Percentiles rank a stretch among this genome's conserved stretches.
These are phyloP conservation scores for Crepidotus variabilis DNA, from an alignment of 768 basidiomycete species.

Conservation along the genomic window DNA sequence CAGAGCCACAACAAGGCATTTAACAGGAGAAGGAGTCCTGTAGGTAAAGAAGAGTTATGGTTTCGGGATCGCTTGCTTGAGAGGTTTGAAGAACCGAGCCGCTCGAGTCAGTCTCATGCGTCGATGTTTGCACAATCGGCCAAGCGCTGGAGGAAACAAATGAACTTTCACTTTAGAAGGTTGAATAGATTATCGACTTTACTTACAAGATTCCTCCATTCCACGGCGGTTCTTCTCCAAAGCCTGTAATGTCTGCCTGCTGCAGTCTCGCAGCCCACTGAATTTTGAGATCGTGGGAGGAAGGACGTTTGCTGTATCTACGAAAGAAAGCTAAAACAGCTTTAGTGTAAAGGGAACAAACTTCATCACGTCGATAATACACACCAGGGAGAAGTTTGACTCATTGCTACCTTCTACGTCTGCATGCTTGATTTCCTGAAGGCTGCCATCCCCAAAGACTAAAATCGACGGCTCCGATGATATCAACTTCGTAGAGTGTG, in stretches of 20 bases:
- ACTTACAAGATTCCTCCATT: slow-evolving; percentile 7
- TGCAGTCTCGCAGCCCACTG: slow-evolving; percentile 10
- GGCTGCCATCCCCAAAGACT: neutral
- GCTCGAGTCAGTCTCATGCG: neutral
- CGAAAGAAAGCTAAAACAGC: slow-evolving; percentile 1
- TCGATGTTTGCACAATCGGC: neutral
- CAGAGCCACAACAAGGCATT: too few relatives aligned
- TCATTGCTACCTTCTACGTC: neutral
- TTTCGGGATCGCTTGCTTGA: neutral
- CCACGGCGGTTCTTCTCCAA: slow-evolving; percentile 9
- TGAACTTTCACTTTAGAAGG: neutral
- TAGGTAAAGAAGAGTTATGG: too few relatives aligned
- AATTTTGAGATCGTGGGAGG: neutral
- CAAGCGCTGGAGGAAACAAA: neutral
- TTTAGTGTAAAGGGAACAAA: neutral
- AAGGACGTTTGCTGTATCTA: neutral
- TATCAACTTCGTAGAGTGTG: too few relatives aligned
- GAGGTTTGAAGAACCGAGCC: neutral
- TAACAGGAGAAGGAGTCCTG: too few relatives aligned
- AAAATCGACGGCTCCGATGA: too few relatives aligned
- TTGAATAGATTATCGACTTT: neutral
- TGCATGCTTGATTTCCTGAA: neutral
- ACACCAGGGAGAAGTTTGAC: neutral
- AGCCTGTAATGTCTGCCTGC: slow-evolving; percentile 8
- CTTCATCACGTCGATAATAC: neutral